phyloP scores from a whole-genome alignment of 371 early-diverging fungal species.

The Mortierella sp. region DNA sequence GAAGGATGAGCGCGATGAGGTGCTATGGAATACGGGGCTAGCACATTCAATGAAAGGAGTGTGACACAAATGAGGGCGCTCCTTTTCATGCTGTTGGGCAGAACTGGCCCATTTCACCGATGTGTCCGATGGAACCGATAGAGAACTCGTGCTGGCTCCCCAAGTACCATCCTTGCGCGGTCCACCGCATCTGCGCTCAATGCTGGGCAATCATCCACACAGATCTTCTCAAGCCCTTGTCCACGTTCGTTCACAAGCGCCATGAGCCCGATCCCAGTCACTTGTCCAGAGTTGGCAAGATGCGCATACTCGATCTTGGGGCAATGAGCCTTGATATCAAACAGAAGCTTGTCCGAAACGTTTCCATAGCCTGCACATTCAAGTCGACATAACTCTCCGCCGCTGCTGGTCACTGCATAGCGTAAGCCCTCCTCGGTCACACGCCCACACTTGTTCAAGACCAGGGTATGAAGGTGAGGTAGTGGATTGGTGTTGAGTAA shows the following conservation, averaged over 20 bases:
- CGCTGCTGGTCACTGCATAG: conserved; percentile 14
- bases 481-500: conserved; percentile 11
- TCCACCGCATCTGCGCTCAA: conserved; percentile 39
- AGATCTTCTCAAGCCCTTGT: conserved; percentile 21
- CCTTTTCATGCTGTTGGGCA: too few species aligned
- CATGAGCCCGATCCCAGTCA: conserved; percentile 39
- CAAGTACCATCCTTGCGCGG: conserved; percentile 24
- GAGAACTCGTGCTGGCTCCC: conserved; percentile 27
- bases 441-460: conserved; percentile 39
- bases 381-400: conserved; percentile 22
- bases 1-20: neutral
- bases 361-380: conserved; percentile 32
- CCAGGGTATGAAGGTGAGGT: conserved; percentile 29
- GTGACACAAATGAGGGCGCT: neutral
- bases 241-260: conserved; percentile 37
- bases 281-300: conserved; percentile 20
- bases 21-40: neutral
- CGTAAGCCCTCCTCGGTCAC: conserved; percentile 31
- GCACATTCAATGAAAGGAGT: neutral
- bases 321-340: conserved; percentile 24
- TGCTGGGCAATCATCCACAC: conserved; percentile 31
- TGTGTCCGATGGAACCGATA: conserved; percentile 16
- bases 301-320: conserved; percentile 35
- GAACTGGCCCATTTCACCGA: conserved; percentile 7
- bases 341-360: conserved; percentile 28